A percentile compares a stretch with the other conserved stretches of the same genome.
Evolutionary conservation across 805 yeast genomes (phyloP).

Genomic region (Sugiyamaella marilandica): DNA sequence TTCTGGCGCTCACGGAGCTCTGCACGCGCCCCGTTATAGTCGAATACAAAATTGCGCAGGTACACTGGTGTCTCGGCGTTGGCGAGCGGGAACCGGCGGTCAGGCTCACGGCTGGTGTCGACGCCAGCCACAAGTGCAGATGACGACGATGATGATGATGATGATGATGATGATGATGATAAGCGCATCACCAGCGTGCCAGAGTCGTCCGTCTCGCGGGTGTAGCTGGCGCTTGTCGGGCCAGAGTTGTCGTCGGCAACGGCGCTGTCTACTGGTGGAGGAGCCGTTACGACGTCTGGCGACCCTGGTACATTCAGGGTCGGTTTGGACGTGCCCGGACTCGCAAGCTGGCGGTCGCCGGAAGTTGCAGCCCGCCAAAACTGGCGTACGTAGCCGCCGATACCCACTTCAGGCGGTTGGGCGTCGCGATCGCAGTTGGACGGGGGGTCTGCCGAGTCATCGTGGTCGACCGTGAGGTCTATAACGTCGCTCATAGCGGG

Average conservation of each 20-base stretch:
- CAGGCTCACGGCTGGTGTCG: not conserved
- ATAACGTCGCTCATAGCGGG: not conserved
- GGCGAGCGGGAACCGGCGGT: constrained; percentile 27
- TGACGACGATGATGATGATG: no score
- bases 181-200: not conserved
- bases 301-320: not conserved
- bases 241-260: not conserved
- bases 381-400: not conserved
- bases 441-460: not conserved
- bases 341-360: not conserved
- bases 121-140: not conserved
- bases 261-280: no score
- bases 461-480: not conserved
- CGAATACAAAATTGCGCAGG: constrained; percentile 30
- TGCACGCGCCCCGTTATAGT: constrained; percentile 23
- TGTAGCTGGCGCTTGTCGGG: not conserved
- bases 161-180: not conserved
- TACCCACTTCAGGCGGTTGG: not conserved
- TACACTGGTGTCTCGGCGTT: constrained; percentile 31
- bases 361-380: not conserved
- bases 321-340: not conserved
- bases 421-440: not conserved
- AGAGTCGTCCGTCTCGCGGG: not conserved
- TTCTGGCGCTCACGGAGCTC: constrained; percentile 25
- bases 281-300: not conserved